Base-by-base conservation (phyloP, 495 filamentous ascomycete species). In the Tuber aestivum region DNA sequence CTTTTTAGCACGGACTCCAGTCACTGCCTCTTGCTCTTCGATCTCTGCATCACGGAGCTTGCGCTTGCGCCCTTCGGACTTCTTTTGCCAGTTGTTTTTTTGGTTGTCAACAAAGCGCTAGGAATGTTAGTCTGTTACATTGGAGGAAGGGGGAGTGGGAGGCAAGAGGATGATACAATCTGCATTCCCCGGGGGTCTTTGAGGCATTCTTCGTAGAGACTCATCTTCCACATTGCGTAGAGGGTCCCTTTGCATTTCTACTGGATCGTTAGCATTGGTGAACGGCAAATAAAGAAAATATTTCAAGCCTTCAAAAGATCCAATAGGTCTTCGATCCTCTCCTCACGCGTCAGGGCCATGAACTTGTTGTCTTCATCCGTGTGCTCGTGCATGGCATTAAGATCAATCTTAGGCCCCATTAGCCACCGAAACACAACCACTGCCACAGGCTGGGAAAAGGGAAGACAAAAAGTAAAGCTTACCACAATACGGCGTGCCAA, bases 81-180 rank as follows among this genome's bases (percentile, higher is more conserved):
- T 82, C 72, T 82, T 82, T 40, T 82, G 81, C 32, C 76, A 74
- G 38, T 82, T 82, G 37, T 82, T 82, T 21, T 82, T 82, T 38
- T 82, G 79, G 41, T 82, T 82, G 32, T 82, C 80, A 1, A 80
- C 80, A n/a, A 82, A 82, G 27, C 79, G 75, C 80, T 82, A 48
- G 38, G 41, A 23, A 32, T 20, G 35, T 68, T 78, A 74, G 77
- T 70, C 42, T 45, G 10, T 50, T 20, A 50, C 0, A 20, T 35
- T 27, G n/a, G 44, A 45, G 32, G 70, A 70, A 23, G 16, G 38
- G 20, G 45, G 45, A 23, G 68, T 48, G 32, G 40, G 10, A 44
- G 18, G 14, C 38, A 41, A 50, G 23, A 50, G 32, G n/a, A 16
- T 61, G 48, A 42, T 72, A 79, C 77, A 37, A 79, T 77, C 40